phyloP scores from a whole-genome alignment of 768 basidiomycete species.

The Termitomyces sp. region DNA sequence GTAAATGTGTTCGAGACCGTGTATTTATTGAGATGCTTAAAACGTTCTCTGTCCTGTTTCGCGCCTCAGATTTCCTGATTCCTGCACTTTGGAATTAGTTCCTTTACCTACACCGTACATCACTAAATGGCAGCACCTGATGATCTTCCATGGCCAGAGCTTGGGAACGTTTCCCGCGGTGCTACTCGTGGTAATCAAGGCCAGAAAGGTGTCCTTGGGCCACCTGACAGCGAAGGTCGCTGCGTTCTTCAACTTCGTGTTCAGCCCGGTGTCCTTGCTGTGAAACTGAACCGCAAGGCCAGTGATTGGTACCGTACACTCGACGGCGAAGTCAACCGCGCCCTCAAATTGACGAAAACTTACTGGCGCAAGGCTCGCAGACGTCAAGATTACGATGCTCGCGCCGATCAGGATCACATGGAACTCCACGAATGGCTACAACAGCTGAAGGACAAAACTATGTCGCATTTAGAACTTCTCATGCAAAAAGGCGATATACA shows the following conservation, averaged over 20 bases:
- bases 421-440: constrained; percentile 85
- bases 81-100: constrained; percentile 16
- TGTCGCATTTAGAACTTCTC: constrained; percentile 80
- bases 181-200: constrained; percentile 84
- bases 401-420: constrained; percentile 86
- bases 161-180: constrained; percentile 79
- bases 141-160: constrained; percentile 83
- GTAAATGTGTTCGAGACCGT: constrained; percentile 2
- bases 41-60: constrained; percentile 4
- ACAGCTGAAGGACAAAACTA: constrained; percentile 83
- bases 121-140: constrained; percentile 50
- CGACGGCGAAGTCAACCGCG: constrained; percentile 73
- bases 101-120: constrained; percentile 15
- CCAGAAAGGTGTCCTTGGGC: constrained; percentile 72
- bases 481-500: constrained; percentile 88
- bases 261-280: constrained; percentile 76
- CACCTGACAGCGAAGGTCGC: constrained; percentile 70
- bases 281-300: constrained; percentile 65
- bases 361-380: constrained; percentile 81
- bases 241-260: constrained; percentile 75
- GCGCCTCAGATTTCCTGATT: constrained; percentile 13
- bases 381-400: constrained; percentile 80
- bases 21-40: constrained; percentile 12
- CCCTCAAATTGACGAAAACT: constrained; percentile 79
- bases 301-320: constrained; percentile 82